Evolutionary conservation across 2,329 filamentous ascomycete species (phyloP), one percentile per base, ranked within the genome.

Genomic region (Lachnellula hyalina): DNA sequence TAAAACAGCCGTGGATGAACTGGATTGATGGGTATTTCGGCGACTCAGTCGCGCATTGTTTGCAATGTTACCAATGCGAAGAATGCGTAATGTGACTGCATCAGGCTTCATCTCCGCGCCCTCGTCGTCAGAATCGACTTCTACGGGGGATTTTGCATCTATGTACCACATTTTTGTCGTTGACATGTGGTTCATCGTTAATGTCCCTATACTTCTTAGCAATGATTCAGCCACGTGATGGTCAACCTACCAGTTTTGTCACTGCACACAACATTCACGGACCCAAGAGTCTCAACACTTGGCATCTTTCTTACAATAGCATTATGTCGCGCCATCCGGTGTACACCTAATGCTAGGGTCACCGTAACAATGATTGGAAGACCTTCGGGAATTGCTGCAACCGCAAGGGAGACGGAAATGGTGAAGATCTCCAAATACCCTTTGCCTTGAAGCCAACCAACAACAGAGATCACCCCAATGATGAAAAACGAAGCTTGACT

Each of bases 241-340:
- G 15, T 42, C 45, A 14, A 58, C 70, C 64, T 73, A 84, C 84
- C 90, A 44, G 94, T 99, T 75, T 99, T 99, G 77, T 99, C 94
- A 63, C 91, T 96, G 75, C 95, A 99, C 6, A 99, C 90, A n/a
- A 99, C 92, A 66, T 97, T 99, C 56, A 99, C 94, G n/a, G 92
- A 96, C 8, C 95, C 95, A 5, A 99, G 75, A 0, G 94, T 99
- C 71, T 99, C 94, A 8, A 99, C 95, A 71, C 94, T 97, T 21
- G 95, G 95, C 73, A 99, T 87, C 68, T 89, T 87, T 63, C 94
- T 87, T 57, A 99, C 93, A 70, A 99, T 99, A 8, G 94, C 94
- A 69, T 96, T 90, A 65, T 93, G 85, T 67, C 86, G 90, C 57
- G 94, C 95, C 94, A 99, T 99, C 55, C 94, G 86, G 67, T 99